Conservation (phyloP, 192 early-diverging fungal genomes). For the Haplosporangium gracile region DNA sequence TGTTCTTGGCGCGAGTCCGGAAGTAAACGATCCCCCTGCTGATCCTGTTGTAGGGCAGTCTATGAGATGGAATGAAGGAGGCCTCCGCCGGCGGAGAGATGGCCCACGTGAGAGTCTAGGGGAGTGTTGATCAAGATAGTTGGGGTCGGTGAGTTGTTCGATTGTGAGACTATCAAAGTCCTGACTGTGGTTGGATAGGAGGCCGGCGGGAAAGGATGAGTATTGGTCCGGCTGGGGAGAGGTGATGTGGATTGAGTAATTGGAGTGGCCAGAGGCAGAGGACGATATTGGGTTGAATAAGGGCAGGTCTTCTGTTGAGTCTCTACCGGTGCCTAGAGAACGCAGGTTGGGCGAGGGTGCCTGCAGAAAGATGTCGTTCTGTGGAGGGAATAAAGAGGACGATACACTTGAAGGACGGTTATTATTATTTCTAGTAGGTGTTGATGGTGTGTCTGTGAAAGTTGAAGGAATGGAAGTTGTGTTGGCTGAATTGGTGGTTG, state of each 20-base stretch:
- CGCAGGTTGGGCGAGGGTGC: background rate
- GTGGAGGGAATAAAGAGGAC: background rate
- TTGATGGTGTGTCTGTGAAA: background rate
- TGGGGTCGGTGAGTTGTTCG: background rate
- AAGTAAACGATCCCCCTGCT: background rate
- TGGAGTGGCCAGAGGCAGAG: conserved; percentile 23
- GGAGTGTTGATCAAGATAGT: background rate
- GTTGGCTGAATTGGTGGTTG: background rate
- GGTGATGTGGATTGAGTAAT: background rate
- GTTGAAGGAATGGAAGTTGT: background rate
- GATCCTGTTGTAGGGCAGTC: background rate
- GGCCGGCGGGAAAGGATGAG: conserved; percentile 7
- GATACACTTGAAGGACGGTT: background rate
- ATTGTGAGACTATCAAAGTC: conserved; percentile 11
- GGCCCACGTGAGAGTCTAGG: background rate
- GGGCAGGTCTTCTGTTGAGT: background rate
- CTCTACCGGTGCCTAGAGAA: background rate
- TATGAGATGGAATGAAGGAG: conserved; percentile 20
- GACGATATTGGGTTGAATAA: background rate
- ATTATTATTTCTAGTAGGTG: background rate
- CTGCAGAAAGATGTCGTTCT: background rate
- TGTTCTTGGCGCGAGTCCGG: background rate
- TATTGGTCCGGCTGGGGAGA: conserved; percentile 2
- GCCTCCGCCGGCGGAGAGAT: conserved; percentile 46
- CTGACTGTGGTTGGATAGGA: conserved; percentile 1